Conservation (phyloP, 495 filamentous ascomycete genomes). For the Lepraria neglecta region DNA sequence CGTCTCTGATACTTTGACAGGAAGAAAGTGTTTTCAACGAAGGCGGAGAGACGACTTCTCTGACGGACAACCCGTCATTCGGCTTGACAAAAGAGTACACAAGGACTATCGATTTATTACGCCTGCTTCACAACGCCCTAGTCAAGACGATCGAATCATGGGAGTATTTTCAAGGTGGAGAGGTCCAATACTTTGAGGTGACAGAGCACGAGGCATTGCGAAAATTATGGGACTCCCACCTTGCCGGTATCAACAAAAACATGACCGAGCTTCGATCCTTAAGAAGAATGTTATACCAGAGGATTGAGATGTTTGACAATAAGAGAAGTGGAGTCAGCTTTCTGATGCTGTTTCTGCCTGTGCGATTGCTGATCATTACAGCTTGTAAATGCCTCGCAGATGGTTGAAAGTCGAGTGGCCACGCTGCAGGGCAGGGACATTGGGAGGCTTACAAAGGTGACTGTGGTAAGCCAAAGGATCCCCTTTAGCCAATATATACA, state of each 20-base stretch:
- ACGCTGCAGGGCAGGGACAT: background rate
- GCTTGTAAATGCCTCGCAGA: background rate
- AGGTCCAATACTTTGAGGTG: background rate
- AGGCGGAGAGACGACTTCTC: background rate
- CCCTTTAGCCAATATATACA: background rate
- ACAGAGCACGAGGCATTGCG: background rate
- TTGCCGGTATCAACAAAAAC: background rate
- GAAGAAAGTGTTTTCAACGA: conserved; percentile 7
- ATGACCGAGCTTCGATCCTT: background rate
- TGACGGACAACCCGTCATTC: background rate
- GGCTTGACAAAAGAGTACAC: background rate
- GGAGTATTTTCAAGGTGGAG: background rate
- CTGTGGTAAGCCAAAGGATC: background rate
- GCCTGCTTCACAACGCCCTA: background rate
- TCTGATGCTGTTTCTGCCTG: background rate
- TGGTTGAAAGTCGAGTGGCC: conserved; percentile 1
- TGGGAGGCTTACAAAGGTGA: background rate
- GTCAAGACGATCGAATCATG: background rate
- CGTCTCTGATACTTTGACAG: background rate
- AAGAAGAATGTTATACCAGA: background rate
- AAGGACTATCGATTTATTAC: background rate
- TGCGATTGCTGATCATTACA: background rate
- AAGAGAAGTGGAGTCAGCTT: background rate
- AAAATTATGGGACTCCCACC: background rate
- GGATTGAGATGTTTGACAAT: background rate